Conservation (phyloP, 805 yeast species). For the Isabelozyma gotoi region DNA sequence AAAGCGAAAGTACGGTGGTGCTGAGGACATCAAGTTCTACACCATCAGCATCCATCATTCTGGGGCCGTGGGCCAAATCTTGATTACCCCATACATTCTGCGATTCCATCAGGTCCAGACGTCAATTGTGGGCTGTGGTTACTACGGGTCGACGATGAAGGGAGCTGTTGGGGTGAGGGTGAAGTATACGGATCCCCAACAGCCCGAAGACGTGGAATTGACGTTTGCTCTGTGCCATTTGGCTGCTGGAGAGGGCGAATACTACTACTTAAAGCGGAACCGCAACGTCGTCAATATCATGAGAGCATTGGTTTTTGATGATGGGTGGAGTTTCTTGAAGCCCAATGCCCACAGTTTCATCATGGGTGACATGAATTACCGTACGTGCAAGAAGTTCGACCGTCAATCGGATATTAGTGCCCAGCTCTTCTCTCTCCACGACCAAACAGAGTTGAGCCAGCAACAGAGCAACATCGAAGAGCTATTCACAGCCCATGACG, state of each 20-base stretch:
- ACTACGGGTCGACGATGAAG: slow-evolving; percentile 61
- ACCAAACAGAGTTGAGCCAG: slow-evolving; percentile 12
- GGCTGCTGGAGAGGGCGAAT: slow-evolving; percentile 72
- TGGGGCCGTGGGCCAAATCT: slow-evolving; percentile 60
- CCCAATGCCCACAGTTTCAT: slow-evolving; percentile 62
- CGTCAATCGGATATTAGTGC: slow-evolving; percentile 7
- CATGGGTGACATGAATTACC: slow-evolving; percentile 84
- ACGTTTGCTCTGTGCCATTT: slow-evolving; percentile 74
- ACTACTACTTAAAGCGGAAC: slow-evolving; percentile 49
- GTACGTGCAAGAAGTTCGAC: slow-evolving; percentile 42
- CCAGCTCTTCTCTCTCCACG: slow-evolving; percentile 23
- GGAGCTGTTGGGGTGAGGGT: slow-evolving; percentile 71
- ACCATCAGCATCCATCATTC: slow-evolving; percentile 43
- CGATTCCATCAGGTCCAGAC: slow-evolving; percentile 22
- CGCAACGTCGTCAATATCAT: slow-evolving; percentile 49
- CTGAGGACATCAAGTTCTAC: slow-evolving; percentile 31
- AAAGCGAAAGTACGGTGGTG: slow-evolving; percentile 27
- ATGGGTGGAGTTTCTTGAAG: slow-evolving; percentile 52
- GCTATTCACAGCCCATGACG: slow-evolving; percentile 44
- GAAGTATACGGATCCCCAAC: slow-evolving; percentile 20
- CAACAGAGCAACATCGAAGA: slow-evolving; percentile 10
- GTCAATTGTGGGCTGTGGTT: slow-evolving; percentile 53
- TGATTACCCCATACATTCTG: slow-evolving; percentile 46
- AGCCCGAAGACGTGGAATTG: slow-evolving; percentile 29
- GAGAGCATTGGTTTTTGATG: slow-evolving; percentile 56